Conservation (phyloP, 2,329 filamentous ascomycete species). For the Sarocladium kiliense region DNA sequence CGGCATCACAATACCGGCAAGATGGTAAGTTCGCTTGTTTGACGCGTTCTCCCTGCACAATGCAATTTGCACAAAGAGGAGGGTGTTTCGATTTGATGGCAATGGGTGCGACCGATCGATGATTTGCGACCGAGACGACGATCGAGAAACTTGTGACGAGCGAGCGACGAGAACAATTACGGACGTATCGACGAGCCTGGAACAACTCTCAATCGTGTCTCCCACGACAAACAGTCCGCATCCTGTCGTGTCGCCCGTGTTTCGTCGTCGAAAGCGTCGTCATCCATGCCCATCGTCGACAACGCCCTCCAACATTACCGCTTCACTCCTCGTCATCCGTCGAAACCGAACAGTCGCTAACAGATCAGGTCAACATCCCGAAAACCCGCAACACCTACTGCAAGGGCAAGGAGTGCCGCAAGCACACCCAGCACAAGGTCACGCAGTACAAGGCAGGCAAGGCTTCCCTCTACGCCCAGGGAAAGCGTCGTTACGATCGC, state of each 20-base stretch:
- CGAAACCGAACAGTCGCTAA: not conserved
- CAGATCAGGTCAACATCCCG: slow-evolving; percentile 83
- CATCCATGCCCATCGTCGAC: not conserved
- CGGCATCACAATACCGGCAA: slow-evolving; percentile 40
- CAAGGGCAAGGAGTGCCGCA: slow-evolving; percentile 92
- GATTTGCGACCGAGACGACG: not conserved
- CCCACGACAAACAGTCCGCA: too few relatives aligned
- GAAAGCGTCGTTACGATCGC: slow-evolving; percentile 99
- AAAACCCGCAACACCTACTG: slow-evolving; percentile 97
- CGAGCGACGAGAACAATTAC: not conserved
- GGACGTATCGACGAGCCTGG: not conserved
- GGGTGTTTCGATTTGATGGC: slow-evolving; percentile 6
- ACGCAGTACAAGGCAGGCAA: slow-evolving; percentile 98
- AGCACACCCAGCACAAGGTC: slow-evolving; percentile 89
- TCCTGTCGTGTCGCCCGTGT: too few relatives aligned
- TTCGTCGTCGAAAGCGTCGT: not conserved
- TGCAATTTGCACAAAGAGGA: not conserved
- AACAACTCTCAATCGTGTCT: not conserved
- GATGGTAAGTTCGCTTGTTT: slow-evolving; percentile 34
- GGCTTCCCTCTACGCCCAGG: slow-evolving; percentile 93
- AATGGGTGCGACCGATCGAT: slow-evolving; percentile 4
- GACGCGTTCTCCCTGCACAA: not conserved
- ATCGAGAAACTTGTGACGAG: slow-evolving; percentile 5
- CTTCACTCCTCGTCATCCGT: not conserved
- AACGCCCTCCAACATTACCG: not conserved